Conservation (phyloP, 2,329 filamentous ascomycete genomes). For the Fonsecaea multimorphosa region DNA sequence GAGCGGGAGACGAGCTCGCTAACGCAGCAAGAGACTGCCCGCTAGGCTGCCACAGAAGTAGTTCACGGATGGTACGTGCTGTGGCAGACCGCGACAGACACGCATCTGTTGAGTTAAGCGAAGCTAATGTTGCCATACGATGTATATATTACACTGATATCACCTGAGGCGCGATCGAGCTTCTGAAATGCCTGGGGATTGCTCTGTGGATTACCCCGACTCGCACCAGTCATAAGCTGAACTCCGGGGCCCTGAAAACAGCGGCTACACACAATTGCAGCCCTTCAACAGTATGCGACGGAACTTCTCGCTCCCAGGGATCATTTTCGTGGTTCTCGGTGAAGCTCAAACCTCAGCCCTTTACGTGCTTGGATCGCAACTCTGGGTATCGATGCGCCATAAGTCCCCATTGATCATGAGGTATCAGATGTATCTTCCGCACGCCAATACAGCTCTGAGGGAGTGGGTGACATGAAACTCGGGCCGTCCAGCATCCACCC, state of each 20-base stretch:
- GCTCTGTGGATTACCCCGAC: neutral
- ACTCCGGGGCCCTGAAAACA: neutral
- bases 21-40: neutral
- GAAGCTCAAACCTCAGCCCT: no score
- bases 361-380: no score
- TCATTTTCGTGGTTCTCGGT: neutral
- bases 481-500: neutral
- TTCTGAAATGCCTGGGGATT: neutral
- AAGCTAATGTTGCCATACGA: neutral
- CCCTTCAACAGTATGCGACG: no score
- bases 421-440: neutral
- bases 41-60: neutral
- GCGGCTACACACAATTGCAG: no score
- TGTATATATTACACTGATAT: neutral
- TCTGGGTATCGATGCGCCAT: neutral
- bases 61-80: neutral
- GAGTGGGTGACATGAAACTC: neutral
- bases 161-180: neutral
- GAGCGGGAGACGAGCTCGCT: neutral
- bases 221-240: neutral
- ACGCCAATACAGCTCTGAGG: neutral
- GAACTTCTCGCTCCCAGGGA: neutral
- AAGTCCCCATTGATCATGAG: neutral
- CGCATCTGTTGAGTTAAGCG: neutral
- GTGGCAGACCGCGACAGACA: neutral